Conservation (phyloP, 2,329 filamentous ascomycete genomes). For the Epichloe sibirici region DNA sequence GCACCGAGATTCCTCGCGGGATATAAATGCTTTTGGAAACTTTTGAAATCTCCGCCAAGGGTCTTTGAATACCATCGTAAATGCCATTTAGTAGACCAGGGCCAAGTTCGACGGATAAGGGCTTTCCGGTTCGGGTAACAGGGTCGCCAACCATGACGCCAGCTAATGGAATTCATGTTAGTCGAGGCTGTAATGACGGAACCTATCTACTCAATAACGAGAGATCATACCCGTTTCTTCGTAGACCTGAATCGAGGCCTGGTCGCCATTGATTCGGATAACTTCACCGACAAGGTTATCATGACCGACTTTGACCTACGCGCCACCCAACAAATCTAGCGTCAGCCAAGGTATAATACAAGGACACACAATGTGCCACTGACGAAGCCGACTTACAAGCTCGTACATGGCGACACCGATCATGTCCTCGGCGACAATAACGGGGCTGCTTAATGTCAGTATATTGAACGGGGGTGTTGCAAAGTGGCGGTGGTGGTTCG, state of each 20-base stretch:
- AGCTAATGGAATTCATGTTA: conserved; percentile 37
- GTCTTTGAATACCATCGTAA: conserved; percentile 97
- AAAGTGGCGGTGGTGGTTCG: conserved; percentile 13
- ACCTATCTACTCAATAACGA: too few species aligned
- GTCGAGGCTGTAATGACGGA: conserved; percentile 2
- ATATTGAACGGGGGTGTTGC: conserved; percentile 2
- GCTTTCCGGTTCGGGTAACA: conserved; percentile 82
- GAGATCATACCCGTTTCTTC: conserved; percentile 75
- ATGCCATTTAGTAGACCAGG: conserved; percentile 97
- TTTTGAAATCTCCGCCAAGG: conserved; percentile 72
- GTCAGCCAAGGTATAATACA: neutral
- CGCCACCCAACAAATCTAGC: neutral
- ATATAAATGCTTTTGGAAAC: conserved; percentile 88
- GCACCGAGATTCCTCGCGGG: conserved; percentile 79
- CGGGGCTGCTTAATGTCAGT: conserved; percentile 46
- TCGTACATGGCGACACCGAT: conserved; percentile 99
- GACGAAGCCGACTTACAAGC: conserved; percentile 49
- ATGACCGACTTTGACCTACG: conserved; percentile 78
- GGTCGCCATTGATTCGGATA: conserved; percentile 92
- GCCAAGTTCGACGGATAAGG: conserved; percentile 91
- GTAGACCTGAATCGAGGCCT: conserved; percentile 96
- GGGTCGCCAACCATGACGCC: conserved; percentile 94
- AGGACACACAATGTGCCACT: neutral
- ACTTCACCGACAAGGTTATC: conserved; percentile 92
- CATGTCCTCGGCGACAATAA: conserved; percentile 97